These are phyloP conservation scores for Paecilomyces variotii DNA, from an alignment of 2,329 filamentous ascomycete genomes.

Conservation along the genomic window DNA sequence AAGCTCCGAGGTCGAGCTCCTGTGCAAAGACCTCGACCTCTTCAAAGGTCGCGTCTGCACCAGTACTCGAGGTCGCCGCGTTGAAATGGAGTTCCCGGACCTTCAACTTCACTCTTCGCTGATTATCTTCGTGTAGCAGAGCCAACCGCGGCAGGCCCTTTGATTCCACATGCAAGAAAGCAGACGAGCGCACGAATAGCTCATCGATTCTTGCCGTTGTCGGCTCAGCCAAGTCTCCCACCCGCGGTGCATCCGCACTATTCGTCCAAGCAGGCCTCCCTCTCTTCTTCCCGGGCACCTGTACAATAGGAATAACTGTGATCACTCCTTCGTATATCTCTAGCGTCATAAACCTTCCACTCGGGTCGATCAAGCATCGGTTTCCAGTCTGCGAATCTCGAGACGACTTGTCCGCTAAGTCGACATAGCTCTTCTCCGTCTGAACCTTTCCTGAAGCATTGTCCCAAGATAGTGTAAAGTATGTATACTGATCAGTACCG, in stretches of 20 bases:
- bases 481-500: constrained; percentile 80
- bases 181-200: constrained; percentile 57
- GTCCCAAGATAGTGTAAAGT: constrained; percentile 87
- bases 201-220: constrained; percentile 57
- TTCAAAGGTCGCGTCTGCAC: constrained; percentile 47
- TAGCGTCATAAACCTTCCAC: constrained; percentile 58
- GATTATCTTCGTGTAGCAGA: constrained; percentile 57
- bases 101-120: constrained; percentile 48
- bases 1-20: constrained; percentile 52
- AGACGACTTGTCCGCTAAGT: constrained; percentile 53
- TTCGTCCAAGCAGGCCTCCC: constrained; percentile 14
- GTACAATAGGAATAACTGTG: constrained; percentile 54
- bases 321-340: constrained; percentile 63
- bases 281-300: constrained; percentile 44
- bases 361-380: constrained; percentile 75
- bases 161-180: constrained; percentile 53
- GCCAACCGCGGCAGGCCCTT: constrained; percentile 52
- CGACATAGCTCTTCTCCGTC: constrained; percentile 52
- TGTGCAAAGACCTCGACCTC: constrained; percentile 44
- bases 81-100: constrained; percentile 48
- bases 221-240: constrained; percentile 54
- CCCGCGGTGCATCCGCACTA: constrained; percentile 24
- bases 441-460: constrained; percentile 43
- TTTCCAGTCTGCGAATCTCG: constrained; percentile 76
- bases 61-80: constrained; percentile 35